Conservation (phyloP, 208 protist species). For the Leishmania major region DNA sequence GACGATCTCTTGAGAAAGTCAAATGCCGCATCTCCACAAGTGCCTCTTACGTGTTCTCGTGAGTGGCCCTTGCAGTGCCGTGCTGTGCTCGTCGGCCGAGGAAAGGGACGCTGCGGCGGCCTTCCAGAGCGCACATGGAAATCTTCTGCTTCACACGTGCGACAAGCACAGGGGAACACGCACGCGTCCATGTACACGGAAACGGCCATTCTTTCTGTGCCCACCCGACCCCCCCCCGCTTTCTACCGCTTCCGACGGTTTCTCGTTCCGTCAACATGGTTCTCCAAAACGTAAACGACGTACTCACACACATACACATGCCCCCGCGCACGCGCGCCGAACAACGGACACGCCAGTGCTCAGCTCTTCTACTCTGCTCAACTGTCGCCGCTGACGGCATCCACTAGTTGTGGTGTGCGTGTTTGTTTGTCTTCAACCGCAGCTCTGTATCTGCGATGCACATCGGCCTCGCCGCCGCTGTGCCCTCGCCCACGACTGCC, state of each 20-base stretch:
- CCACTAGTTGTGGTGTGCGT: background rate
- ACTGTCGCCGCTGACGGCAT: background rate
- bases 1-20: background rate
- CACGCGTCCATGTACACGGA: background rate
- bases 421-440: background rate
- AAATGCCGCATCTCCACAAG: background rate
- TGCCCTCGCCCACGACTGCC: background rate
- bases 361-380: background rate
- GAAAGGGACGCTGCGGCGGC: background rate
- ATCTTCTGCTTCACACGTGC: background rate
- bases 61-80: background rate
- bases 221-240: background rate
- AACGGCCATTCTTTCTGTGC: background rate
- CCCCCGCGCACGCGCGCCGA: background rate
- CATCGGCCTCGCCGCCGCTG: background rate
- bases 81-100: background rate
- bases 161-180: background rate
- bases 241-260: background rate
- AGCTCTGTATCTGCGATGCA: constrained; percentile 13
- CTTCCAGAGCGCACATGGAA: background rate
- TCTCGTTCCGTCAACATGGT: background rate
- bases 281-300: background rate
- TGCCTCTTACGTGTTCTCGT: background rate
- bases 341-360: too few species aligned
- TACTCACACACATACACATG: background rate